Evolutionary conservation across 192 early-diverging fungal genomes (phyloP), one percentile per base, ranked within the genome.

Genomic region (Haplosporangium gracile): DNA sequence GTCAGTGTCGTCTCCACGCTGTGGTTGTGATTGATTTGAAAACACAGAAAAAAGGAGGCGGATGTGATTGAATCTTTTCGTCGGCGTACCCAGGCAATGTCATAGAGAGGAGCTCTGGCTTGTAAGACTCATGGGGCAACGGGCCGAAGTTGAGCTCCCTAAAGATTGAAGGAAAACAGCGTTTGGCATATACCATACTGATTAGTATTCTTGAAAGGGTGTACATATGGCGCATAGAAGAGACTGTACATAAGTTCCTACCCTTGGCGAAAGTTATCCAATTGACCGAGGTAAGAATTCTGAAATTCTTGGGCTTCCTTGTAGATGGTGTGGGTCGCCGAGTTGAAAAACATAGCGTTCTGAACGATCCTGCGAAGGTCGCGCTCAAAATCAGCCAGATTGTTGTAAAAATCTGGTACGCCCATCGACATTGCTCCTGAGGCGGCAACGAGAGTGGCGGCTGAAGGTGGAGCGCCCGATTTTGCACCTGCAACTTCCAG

Each of bases 341-440:
- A 74, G 51, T 86, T 86, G 53, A 81, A 86, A 40, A 32, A 78
- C 16, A 76, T 81, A 0, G 91, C 91, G 72, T 92, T 92, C 40
- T 89, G 86, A 78, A 76, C 90, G 11, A 92, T 89, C 65, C 85
- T 60, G 42, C 87, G 74, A 55, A 92, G 75, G 24, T 92, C 91
- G 29, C 85, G 79, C 75, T 92, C 89, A 82, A 92, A 90, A 15
- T 90, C 84, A 8, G 82, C 76, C 29, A 91, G 75, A 20, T 60
- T 80, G 6, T 77, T 76, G 57, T 91, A 92, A 39, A 79, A 75
- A 24, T 88, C 86, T 8, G 69, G 39, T 24, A 69, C 63, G 1
- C 45, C 57, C 20, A 20, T 45, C 6, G 68, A 43, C 32, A 85
- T 34, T 3, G 32, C 45, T 6, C 76, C 70, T 53, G 75, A 47